Evolutionary conservation across 1,284 basidiomycete species (phyloP).

Genomic region (Tylopilus sp.): DNA sequence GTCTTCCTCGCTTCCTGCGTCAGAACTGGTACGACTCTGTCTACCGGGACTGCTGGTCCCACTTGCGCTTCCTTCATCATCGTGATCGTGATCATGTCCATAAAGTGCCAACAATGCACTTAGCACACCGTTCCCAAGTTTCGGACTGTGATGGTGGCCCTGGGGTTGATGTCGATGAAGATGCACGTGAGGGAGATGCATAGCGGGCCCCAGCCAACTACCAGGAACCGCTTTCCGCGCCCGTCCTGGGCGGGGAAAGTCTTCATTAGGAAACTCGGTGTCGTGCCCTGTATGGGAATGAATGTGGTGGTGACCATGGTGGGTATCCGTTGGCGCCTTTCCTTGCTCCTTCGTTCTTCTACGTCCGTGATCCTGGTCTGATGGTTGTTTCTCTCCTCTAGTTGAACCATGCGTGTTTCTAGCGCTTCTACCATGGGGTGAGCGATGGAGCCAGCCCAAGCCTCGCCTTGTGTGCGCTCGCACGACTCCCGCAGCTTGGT

Average conservation of each 20-base stretch:
- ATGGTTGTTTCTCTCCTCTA: slow-evolving; percentile 4
- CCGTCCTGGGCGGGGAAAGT: slow-evolving; percentile 14
- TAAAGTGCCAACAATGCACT: slow-evolving; percentile 66
- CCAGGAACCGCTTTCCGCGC: slow-evolving; percentile 31
- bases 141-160: slow-evolving; percentile 25
- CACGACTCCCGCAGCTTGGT: slow-evolving; percentile 43
- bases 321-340: slow-evolving; percentile 15
- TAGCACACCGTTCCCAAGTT: slow-evolving; percentile 58
- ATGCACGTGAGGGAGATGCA: slow-evolving; percentile 11
- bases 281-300: slow-evolving; percentile 22
- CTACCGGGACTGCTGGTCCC: slow-evolving; percentile 42
- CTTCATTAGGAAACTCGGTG: slow-evolving; percentile 5
- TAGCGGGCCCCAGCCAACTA: slow-evolving; percentile 27
- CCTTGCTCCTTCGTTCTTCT: slow-evolving; percentile 15
- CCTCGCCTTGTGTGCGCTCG: slow-evolving; percentile 42
- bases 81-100: slow-evolving; percentile 50
- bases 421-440: slow-evolving; percentile 6
- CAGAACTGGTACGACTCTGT: slow-evolving; percentile 34
- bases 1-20: slow-evolving; percentile 30
- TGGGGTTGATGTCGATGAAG: slow-evolving; percentile 22
- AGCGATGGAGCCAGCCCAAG: slow-evolving; percentile 27
- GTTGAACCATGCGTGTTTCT: background rate
- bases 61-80: slow-evolving; percentile 38
- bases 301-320: slow-evolving; percentile 8
- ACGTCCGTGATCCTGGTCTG: background rate